Evolutionary conservation across 192 early-diverging fungal genomes (phyloP).

Genomic region (Entomortierella chlamydospora): DNA sequence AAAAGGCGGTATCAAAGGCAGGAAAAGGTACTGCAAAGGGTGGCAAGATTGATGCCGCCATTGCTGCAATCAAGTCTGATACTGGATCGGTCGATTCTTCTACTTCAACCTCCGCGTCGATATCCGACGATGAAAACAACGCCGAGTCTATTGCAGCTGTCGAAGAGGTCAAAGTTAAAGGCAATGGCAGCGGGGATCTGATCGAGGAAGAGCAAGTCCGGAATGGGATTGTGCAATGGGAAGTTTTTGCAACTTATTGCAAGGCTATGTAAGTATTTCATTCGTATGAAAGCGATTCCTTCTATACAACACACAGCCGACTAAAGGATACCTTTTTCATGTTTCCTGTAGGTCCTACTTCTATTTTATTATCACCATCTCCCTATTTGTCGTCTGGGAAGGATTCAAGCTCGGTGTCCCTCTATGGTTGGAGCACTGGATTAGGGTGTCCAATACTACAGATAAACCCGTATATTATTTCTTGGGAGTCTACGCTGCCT

Average conservation of each 20-base stretch:
- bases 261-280: conserved; percentile 56
- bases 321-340: conserved; percentile 25
- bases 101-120: too few relatives aligned
- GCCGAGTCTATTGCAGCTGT: neutral
- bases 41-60: too few relatives aligned
- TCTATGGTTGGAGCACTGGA: conserved; percentile 62
- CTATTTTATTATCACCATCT: conserved; percentile 57
- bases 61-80: too few relatives aligned
- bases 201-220: conserved; percentile 83
- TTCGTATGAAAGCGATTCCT: neutral
- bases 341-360: conserved; percentile 68
- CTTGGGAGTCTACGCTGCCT: conserved; percentile 13
- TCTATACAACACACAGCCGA: neutral
- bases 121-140: neutral
- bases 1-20: conserved; percentile 60
- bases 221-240: conserved; percentile 82
- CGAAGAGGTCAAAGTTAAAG: neutral
- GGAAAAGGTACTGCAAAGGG: neutral
- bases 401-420: conserved; percentile 67
- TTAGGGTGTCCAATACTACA: neutral
- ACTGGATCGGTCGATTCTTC: too few relatives aligned
- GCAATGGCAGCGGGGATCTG: conserved; percentile 57
- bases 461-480: neutral
- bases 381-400: conserved; percentile 73
- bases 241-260: conserved; percentile 79